Base-by-base conservation (phyloP, 192 early-diverging fungal species). In the Gaertneriomyces semiglobifer region DNA sequence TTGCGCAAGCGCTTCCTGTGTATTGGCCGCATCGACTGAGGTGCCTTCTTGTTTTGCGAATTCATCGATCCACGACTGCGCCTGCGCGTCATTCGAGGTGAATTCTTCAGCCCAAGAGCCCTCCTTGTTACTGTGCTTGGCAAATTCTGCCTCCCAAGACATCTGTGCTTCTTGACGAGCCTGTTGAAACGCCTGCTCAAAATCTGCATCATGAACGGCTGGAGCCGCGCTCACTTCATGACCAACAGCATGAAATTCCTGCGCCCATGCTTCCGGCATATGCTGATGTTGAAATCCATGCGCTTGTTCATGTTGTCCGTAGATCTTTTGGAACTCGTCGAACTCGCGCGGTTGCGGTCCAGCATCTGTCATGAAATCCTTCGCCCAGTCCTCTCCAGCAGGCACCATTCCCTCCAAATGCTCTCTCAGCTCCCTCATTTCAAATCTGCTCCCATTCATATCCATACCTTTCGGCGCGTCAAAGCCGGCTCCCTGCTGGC, bases 1-100 rank as follows among this genome's bases (percentile, higher is more conserved):
- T 53, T 84, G 78, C 5, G 91, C 87, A 11, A 98, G 81, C 18
- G 88, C 85, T 14, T 92, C 89, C 42, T 88, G 50, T 9, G 74
- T 66, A 60, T 80, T 72, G 0, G 59, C 60, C n/a, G 56, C 69
- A 5, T 52, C 62, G 44, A 79, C 47, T 25, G 57, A 51, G 11
- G 54, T 43, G n/a, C 62, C 68, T 62, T 82, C 73, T 57, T 88
- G 81, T 60, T 56, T 50, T 50, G 44, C 53, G 72, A 82, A 81
- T 63, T 78, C 79, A 33, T 71, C 70, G 40, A 69, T 73, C 79
- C 79, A 81, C 6, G 65, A 43, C 42, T 81, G 54, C 6, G 41
- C 76, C 57, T 66, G 60, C 54, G 58, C 66, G 25, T 33, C 25
- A 33, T 33, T 33, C 53, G 50, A 16, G 14, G 74, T 58, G 63